Evolutionary conservation across 768 basidiomycete genomes (phyloP).

Genomic region (Termitomyces bulborhizus): DNA sequence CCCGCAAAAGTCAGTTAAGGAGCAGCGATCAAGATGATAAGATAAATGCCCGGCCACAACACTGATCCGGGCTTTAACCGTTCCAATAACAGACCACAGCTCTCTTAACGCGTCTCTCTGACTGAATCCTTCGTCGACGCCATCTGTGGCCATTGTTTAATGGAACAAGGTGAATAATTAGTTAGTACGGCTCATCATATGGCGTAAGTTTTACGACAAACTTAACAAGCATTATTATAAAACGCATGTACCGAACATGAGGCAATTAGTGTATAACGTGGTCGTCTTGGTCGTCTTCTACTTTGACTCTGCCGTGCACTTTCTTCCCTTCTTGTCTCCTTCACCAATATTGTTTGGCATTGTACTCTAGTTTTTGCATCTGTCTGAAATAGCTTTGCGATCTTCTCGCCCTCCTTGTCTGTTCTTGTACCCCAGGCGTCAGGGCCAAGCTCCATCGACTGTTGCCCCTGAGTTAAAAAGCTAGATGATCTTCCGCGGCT

Average conservation of each 20-base stretch:
- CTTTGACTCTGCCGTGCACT: not conserved
- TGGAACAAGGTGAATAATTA: slow-evolving; percentile 5
- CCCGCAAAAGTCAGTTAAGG: slow-evolving; percentile 8
- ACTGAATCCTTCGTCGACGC: slow-evolving; percentile 8
- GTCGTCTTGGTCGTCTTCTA: slow-evolving; percentile 7
- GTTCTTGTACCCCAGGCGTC: slow-evolving; percentile 42
- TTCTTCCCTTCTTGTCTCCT: slow-evolving; percentile 13
- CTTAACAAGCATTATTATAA: slow-evolving; percentile 19
- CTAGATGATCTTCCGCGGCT: slow-evolving; percentile 25
- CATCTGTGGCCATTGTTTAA: slow-evolving; percentile 8
- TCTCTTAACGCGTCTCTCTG: slow-evolving; percentile 11
- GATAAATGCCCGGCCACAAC: slow-evolving; percentile 10
- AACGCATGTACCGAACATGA: slow-evolving; percentile 53
- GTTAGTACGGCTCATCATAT: slow-evolving; percentile 4
- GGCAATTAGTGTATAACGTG: slow-evolving; percentile 42
- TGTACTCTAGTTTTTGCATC: slow-evolving; percentile 7
- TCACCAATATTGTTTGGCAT: slow-evolving; percentile 10
- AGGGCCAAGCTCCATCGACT: slow-evolving; percentile 28
- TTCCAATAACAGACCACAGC: slow-evolving; percentile 13
- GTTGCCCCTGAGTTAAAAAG: slow-evolving; percentile 37
- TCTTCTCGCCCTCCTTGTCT: slow-evolving; percentile 25
- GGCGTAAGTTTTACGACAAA: slow-evolving; percentile 20
- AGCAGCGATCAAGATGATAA: slow-evolving; percentile 18
- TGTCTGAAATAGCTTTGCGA: slow-evolving; percentile 28
- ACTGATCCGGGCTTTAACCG: slow-evolving; percentile 15